Conservation (phyloP, 192 early-diverging fungal genomes). For the Coemansia sp. region DNA sequence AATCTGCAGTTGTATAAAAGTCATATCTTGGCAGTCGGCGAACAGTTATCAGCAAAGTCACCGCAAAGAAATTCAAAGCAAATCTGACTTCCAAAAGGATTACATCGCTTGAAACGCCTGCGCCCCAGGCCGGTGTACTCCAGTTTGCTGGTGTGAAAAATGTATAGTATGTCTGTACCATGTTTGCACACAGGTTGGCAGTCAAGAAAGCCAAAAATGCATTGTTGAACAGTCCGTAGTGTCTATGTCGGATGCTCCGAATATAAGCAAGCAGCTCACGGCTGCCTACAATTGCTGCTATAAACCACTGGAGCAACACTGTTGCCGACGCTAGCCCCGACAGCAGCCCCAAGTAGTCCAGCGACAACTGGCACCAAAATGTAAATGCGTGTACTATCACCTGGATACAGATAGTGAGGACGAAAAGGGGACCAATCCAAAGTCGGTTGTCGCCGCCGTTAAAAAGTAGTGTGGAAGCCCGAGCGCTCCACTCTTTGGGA, state of each 20-base stretch:
- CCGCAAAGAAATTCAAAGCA: not conserved
- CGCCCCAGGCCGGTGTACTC: constrained; percentile 13
- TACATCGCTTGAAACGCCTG: not conserved
- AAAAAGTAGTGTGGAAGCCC: not conserved
- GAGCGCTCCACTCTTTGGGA: not conserved
- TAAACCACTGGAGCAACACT: not conserved
- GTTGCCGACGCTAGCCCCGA: not conserved
- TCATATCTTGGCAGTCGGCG: constrained; percentile 19
- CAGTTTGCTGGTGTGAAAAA: constrained; percentile 20
- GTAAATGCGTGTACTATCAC: constrained; percentile 3
- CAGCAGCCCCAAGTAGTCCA: too few relatives aligned
- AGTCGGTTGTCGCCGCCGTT: constrained; percentile 25
- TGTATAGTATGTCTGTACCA: constrained; percentile 21
- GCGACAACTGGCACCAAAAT: not conserved
- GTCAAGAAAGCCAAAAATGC: constrained; percentile 17
- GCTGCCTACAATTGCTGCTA: not conserved
- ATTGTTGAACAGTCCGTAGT: constrained; percentile 29
- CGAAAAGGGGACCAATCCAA: constrained; percentile 33
- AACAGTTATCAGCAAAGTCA: constrained; percentile 22
- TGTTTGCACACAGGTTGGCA: constrained; percentile 8
- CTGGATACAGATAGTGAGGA: constrained; percentile 8
- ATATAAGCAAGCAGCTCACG: constrained; percentile 3
- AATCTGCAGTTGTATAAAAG: not conserved
- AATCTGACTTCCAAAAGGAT: constrained; percentile 1
- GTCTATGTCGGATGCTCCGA: constrained; percentile 1